Evolutionary conservation across 345 rosid species (phyloP).

Genomic region (Salix exigua): DNA sequence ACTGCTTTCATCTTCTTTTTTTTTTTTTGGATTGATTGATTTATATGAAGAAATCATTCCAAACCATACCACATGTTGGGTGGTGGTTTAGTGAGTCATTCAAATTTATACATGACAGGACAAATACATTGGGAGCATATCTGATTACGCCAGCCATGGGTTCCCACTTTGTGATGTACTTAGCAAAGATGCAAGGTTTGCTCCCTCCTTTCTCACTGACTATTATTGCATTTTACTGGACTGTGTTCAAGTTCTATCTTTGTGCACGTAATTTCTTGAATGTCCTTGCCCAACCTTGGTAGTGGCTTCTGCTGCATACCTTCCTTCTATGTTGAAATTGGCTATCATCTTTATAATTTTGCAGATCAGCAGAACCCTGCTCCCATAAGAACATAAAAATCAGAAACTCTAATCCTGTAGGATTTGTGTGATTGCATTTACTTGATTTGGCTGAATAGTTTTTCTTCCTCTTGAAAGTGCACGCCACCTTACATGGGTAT

Average conservation of each 20-base stretch:
- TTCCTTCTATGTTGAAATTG: not conserved
- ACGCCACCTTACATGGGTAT: not conserved
- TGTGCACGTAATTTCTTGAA: not conserved
- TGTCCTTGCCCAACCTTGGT: not conserved
- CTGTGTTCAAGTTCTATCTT: not conserved
- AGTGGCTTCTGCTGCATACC: not conserved
- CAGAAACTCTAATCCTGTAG: not conserved
- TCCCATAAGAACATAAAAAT: not conserved
- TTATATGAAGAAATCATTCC: not conserved
- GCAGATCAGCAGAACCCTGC: not conserved
- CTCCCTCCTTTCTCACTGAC: not conserved
- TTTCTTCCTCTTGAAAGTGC: constrained; percentile 1
- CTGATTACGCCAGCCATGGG: constrained; percentile 85
- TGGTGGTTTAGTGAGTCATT: constrained; percentile 17
- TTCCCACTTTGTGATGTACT: constrained; percentile 87
- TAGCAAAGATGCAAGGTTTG: constrained; percentile 86
- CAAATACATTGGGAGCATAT: constrained; percentile 73
- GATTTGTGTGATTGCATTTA: not conserved
- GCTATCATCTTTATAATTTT: not conserved
- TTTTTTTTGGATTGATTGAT: not conserved
- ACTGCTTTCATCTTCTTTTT: constrained; percentile 2
- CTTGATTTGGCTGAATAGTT: not conserved
- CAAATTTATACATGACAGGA: constrained; percentile 49
- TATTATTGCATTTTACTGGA: too few species aligned
- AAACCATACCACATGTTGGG: not conserved